phyloP scores from a whole-genome alignment of 805 yeast species.

The Sugiyamaella americana region DNA sequence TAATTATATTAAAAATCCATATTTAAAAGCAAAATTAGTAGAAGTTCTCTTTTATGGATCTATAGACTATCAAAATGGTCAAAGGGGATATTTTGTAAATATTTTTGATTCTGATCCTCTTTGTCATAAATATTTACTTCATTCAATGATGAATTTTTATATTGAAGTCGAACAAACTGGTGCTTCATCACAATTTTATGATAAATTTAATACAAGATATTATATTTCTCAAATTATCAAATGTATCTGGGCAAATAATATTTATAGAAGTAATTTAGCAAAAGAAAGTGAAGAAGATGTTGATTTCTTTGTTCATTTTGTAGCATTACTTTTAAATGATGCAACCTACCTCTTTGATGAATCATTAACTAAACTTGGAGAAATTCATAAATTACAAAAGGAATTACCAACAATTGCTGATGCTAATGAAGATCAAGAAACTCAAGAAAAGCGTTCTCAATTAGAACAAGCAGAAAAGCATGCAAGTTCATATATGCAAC shows the following conservation, averaged over 20 bases:
- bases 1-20: slow-evolving; percentile 75
- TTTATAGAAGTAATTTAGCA: slow-evolving; percentile 62
- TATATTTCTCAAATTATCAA: slow-evolving; percentile 79
- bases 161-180: slow-evolving; percentile 96
- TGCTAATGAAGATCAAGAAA: slow-evolving; percentile 27
- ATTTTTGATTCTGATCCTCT: slow-evolving; percentile 59
- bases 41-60: slow-evolving; percentile 73
- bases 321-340: slow-evolving; percentile 93
- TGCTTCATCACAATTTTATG: slow-evolving; percentile 89
- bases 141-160: slow-evolving; percentile 81
- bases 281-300: slow-evolving; percentile 61
- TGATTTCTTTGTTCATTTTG: slow-evolving; percentile 83
- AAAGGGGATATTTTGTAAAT: slow-evolving; percentile 60
- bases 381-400: slow-evolving; percentile 67
- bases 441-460: slow-evolving; percentile 53
- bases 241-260: slow-evolving; percentile 70
- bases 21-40: slow-evolving; percentile 76
- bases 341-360: slow-evolving; percentile 89
- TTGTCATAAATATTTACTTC: slow-evolving; percentile 61
- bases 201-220: slow-evolving; percentile 86
- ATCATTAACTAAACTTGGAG: slow-evolving; percentile 69
- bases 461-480: slow-evolving; percentile 61
- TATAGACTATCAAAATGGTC: slow-evolving; percentile 37
- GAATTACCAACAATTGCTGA: slow-evolving; percentile 44
- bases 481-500: slow-evolving; percentile 75